Evolutionary conservation across 2,329 filamentous ascomycete species (phyloP).

Genomic region (Cladophialophora bantiana): DNA sequence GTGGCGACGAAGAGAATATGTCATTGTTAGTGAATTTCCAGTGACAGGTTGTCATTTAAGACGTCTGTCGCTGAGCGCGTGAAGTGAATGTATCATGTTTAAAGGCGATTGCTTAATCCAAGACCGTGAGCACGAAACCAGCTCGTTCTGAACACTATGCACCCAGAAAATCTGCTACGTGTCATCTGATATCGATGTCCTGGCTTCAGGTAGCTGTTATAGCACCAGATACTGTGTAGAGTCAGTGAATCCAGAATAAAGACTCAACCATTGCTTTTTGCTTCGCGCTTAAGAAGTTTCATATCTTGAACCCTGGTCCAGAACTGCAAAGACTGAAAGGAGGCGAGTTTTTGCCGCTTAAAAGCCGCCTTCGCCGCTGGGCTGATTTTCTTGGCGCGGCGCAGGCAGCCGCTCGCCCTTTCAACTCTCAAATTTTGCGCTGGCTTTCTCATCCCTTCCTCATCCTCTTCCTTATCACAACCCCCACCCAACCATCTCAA

Average conservation of each 20-base stretch:
- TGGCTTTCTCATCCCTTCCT: conserved; percentile 24
- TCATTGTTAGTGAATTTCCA: background rate
- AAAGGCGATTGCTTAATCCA: background rate
- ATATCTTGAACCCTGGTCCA: too few relatives aligned
- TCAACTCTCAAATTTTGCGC: conserved; percentile 26
- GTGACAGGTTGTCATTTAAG: background rate
- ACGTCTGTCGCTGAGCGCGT: background rate
- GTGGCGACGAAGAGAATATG: background rate
- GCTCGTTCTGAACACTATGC: background rate
- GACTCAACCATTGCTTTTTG: background rate
- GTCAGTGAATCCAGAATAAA: background rate
- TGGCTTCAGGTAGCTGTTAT: too few relatives aligned
- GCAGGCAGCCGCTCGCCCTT: conserved; percentile 16
- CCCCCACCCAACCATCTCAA: conserved; percentile 35
- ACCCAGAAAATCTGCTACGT: background rate
- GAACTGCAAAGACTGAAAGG: background rate
- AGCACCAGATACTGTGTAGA: background rate
- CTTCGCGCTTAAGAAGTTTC: too few relatives aligned
- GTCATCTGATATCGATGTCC: background rate
- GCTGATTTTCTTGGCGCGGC: conserved; percentile 5
- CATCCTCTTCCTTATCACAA: conserved; percentile 32
- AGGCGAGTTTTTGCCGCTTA: background rate
- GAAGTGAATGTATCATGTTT: background rate
- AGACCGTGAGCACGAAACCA: background rate
- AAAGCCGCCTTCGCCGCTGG: background rate